Conservation (phyloP, 2,329 filamentous ascomycete genomes). For the Neofusicoccum kwambonambiense region DNA sequence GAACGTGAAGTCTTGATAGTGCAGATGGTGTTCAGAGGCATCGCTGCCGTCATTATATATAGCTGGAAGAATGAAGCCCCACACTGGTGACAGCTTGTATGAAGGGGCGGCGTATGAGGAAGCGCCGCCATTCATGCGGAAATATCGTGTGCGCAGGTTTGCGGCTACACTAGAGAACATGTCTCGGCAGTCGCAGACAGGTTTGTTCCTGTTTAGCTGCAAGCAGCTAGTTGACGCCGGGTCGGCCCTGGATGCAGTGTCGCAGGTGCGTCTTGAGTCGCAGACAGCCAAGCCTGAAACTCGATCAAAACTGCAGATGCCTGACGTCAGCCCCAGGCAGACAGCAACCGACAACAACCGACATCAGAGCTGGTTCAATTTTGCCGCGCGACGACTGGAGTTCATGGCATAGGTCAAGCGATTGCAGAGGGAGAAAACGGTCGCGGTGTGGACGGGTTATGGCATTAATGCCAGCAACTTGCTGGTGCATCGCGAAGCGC, state of each 20-base stretch:
- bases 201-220: background rate
- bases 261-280: background rate
- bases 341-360: background rate
- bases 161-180: background rate
- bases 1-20: background rate
- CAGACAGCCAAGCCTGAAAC: constrained; percentile 3
- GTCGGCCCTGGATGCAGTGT: background rate
- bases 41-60: background rate
- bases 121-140: background rate
- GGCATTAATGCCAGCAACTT: background rate
- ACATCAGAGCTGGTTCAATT: background rate
- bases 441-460: background rate
- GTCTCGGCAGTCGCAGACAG: background rate
- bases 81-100: background rate
- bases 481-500: background rate
- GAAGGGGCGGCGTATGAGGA: background rate
- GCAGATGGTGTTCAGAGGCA: background rate
- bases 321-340: background rate
- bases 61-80: background rate
- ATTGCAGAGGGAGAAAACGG: background rate
- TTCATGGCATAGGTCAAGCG: background rate
- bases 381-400: too few relatives aligned
- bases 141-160: background rate
- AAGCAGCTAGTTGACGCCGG: background rate
- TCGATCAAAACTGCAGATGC: background rate